Evolutionary conservation across 495 filamentous ascomycete species (phyloP), one percentile per base, ranked within the genome.

Genomic region (Hypoxylon lenormandii): DNA sequence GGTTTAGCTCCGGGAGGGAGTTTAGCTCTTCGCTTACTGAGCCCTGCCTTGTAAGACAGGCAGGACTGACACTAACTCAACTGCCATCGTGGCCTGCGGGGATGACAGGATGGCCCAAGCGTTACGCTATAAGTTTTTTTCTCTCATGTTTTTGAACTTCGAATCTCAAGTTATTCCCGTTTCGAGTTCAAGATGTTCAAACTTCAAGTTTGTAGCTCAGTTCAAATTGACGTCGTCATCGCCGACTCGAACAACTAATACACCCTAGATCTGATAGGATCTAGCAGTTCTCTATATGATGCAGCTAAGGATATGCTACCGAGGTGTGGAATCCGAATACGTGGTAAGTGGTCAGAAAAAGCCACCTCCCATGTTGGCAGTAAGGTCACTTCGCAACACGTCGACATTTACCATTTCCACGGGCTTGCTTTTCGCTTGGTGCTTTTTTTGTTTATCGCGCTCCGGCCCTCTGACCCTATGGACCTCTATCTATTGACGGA

Each of bases 251-350:
- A 45, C 15, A 18, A 8, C 7, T 21, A 33, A 42, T 16, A 50
- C 45, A 43, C 52, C 30, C 36, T 47, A 40, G 42, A 13, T 7
- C 16, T 15, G 13, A 21, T 47, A 26, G 33, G 43, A 15, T 36
- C 51, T 55, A 57, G 38, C n/a, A 23, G 48, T 64, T 64, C 23
- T 8, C 15, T 57, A 26, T n/a, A 57, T 37, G 21, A 28, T 28
- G 30, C 43, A 50, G 28, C 36, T n/a, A 10, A 47, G 21, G 51
- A 64, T n/a, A n/a, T 38, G 49, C 16, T 36, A 64, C 53, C 37
- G 55, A 64, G 66, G 37, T 63, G 66, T 63, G 53, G 59, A 46
- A 49, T 58, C 60, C 66, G 55, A 54, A 63, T 69, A 69, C 60
- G 66, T 69, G 66, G 66, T 69, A 38, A 69, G 47, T 69, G 46